These are phyloP conservation scores for Coemansia guatemalensis DNA, from an alignment of 192 early-diverging fungal genomes.

Conservation along the genomic window DNA sequence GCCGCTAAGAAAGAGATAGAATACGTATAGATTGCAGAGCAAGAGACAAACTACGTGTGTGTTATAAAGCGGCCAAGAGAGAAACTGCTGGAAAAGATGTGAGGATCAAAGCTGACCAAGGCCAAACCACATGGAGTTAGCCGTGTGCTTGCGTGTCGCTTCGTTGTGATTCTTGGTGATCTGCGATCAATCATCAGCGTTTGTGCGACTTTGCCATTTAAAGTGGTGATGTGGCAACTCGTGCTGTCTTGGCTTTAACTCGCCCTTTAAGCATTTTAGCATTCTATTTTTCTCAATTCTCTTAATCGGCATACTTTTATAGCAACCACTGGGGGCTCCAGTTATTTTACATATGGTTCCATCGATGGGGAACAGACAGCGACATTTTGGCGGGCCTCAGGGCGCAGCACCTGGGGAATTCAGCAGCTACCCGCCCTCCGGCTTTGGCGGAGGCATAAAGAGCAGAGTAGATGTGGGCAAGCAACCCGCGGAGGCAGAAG, in stretches of 20 bases:
- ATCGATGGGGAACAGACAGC: constrained; percentile 21
- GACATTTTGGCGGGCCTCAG: constrained; percentile 8
- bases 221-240: neutral
- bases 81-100: neutral
- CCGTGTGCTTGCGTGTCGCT: neutral
- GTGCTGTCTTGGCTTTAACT: neutral
- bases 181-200: neutral
- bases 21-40: neutral
- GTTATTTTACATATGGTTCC: neutral
- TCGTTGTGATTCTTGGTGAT: neutral
- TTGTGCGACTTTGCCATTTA: neutral
- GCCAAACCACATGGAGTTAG: neutral
- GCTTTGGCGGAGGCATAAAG: constrained; percentile 1
- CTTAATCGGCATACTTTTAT: neutral
- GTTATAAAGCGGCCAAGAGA: neutral
- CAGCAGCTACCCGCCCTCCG: constrained; percentile 12
- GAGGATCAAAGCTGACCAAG: neutral
- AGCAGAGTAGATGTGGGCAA: neutral
- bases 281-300: neutral
- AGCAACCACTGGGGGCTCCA: neutral
- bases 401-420: constrained; percentile 8
- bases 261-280: neutral
- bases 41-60: constrained; percentile 5
- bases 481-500: constrained; percentile 6
- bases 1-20: neutral